These are phyloP conservation scores for Fonsecaea nubica DNA, from an alignment of 2,329 filamentous ascomycete species.

Conservation along the genomic window DNA sequence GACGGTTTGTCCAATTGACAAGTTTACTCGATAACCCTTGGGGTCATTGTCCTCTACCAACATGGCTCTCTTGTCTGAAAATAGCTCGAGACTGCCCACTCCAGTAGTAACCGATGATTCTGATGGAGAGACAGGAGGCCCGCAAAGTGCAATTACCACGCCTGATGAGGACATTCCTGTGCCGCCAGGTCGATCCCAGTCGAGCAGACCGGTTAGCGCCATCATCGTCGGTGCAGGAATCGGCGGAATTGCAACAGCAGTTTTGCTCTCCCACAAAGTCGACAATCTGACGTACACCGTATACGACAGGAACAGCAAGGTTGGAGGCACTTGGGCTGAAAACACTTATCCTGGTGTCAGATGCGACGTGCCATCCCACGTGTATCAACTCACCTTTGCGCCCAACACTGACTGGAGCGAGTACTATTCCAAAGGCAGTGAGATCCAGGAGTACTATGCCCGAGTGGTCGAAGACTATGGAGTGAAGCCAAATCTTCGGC, in stretches of 20 bases:
- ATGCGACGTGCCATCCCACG: constrained; percentile 10
- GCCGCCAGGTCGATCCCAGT: too few relatives aligned
- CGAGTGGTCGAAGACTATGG: constrained; percentile 50
- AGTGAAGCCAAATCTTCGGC: constrained; percentile 53
- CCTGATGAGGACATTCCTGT: background rate
- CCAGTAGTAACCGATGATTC: too few relatives aligned
- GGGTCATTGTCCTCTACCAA: too few relatives aligned
- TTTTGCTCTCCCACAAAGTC: constrained; percentile 6
- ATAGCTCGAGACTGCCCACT: too few relatives aligned
- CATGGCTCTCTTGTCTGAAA: too few relatives aligned
- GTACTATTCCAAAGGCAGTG: background rate
- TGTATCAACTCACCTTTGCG: background rate
- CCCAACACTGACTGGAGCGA: constrained; percentile 2
- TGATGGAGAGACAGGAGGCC: too few relatives aligned
- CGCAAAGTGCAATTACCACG: too few relatives aligned
- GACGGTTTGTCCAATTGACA: too few relatives aligned
- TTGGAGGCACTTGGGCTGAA: constrained; percentile 48
- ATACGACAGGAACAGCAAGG: constrained; percentile 56
- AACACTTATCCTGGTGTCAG: constrained; percentile 47
- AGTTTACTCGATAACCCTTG: too few relatives aligned
- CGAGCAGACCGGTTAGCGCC: too few relatives aligned
- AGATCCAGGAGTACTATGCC: constrained; percentile 44
- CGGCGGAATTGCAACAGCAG: constrained; percentile 16
- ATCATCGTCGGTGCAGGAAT: constrained; percentile 4
- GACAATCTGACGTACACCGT: constrained; percentile 12